Percentiles rank a stretch among this genome's conserved stretches.
Evolutionary conservation across 2,329 filamentous ascomycete species (phyloP).

Genomic region (Didymellaceae sp.): DNA sequence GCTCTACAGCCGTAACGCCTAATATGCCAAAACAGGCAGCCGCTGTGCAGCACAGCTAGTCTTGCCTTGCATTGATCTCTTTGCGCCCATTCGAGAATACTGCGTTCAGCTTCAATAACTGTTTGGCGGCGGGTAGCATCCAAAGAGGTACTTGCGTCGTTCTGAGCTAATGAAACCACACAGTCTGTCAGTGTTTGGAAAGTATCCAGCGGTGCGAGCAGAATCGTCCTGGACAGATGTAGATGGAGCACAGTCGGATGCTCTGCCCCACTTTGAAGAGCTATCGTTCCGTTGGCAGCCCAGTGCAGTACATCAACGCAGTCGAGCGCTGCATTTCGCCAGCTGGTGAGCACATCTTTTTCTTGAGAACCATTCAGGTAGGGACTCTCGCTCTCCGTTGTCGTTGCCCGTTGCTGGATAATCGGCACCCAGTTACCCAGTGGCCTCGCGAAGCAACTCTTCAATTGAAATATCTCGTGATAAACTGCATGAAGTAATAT

Average conservation of each 20-base stretch:
- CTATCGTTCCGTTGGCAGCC: conserved; percentile 61
- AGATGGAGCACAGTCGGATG: conserved; percentile 63
- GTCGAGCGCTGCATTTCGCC: conserved; percentile 56
- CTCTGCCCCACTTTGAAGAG: conserved; percentile 58
- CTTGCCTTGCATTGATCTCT: conserved; percentile 63
- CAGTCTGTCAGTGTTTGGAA: conserved; percentile 53
- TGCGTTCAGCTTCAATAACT: conserved; percentile 31
- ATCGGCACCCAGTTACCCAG: conserved; percentile 50
- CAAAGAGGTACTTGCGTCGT: not conserved
- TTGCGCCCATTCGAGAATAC: conserved; percentile 57
- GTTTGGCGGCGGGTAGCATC: not conserved
- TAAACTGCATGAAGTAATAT: conserved; percentile 60
- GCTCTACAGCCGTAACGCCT: conserved; percentile 56
- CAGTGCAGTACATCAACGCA: conserved; percentile 64
- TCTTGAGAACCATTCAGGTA: conserved; percentile 35
- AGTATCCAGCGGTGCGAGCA: conserved; percentile 57
- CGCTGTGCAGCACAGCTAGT: conserved; percentile 61
- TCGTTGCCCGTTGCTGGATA: conserved; percentile 20
- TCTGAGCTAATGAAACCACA: conserved; percentile 6
- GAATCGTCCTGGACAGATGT: conserved; percentile 60
- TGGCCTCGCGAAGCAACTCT: conserved; percentile 53
- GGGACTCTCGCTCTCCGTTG: conserved; percentile 48
- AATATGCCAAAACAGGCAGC: conserved; percentile 60
- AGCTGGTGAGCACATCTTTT: conserved; percentile 45
- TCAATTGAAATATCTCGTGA: conserved; percentile 55